These are phyloP conservation scores for Venustampulla echinocandica DNA, from an alignment of 495 filamentous ascomycete species.

Conservation along the genomic window DNA sequence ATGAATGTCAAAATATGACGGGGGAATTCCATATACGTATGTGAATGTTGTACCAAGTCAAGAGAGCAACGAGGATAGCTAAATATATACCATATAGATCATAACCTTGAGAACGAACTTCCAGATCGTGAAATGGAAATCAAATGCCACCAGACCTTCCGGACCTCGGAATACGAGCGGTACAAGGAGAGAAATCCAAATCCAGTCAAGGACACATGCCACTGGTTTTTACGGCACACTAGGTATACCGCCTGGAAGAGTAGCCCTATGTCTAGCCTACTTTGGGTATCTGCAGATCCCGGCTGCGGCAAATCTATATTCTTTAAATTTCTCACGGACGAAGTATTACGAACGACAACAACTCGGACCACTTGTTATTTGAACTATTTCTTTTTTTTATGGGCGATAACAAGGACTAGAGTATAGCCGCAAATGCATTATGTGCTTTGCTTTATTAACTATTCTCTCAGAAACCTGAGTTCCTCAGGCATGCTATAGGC, in stretches of 20 bases:
- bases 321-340: constrained; percentile 31
- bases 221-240: constrained; percentile 30
- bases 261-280: constrained; percentile 14
- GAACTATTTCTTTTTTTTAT: constrained; percentile 51
- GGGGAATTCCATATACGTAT: no score
- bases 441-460: constrained; percentile 41
- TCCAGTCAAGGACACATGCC: constrained; percentile 28
- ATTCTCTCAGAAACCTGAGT: constrained; percentile 25
- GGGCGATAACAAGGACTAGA: constrained; percentile 40
- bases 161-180: constrained; percentile 26
- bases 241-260: constrained; percentile 28
- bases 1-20: no score
- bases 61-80: no score
- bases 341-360: constrained; percentile 7
- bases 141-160: constrained; percentile 8
- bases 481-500: constrained; percentile 26
- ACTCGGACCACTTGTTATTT: constrained; percentile 36
- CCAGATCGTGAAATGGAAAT: not conserved
- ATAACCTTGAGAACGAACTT: no score
- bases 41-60: no score
- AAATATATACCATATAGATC: no score
- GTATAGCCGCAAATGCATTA: constrained; percentile 30
- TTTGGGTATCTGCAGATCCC: constrained; percentile 40
- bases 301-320: constrained; percentile 44
- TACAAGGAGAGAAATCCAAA: constrained; percentile 34